These are phyloP conservation scores for Ganoderma lingzhi DNA, from an alignment of 1,284 basidiomycete genomes.

Conservation along the genomic window DNA sequence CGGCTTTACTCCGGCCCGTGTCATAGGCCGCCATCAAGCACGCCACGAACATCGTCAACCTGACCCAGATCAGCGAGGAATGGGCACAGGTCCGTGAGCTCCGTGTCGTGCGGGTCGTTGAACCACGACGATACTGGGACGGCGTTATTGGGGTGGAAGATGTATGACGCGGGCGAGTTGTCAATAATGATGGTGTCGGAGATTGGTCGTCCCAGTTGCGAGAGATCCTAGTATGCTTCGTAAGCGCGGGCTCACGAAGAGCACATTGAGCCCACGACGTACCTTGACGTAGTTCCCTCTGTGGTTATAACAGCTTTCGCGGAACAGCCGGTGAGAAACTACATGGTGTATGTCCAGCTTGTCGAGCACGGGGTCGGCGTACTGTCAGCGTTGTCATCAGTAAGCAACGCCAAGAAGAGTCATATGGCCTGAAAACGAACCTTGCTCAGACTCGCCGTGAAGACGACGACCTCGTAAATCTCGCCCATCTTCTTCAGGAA, in stretches of 20 bases:
- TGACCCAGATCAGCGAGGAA: constrained; percentile 90
- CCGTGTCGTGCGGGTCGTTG: constrained; percentile 97
- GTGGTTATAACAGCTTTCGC: constrained; percentile 99
- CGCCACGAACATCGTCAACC: constrained; percentile 92
- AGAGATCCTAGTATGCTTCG: constrained; percentile 78
- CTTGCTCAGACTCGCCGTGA: constrained; percentile 97
- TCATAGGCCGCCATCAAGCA: constrained; percentile 86
- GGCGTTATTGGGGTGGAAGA: constrained; percentile 99
- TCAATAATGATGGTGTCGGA: constrained; percentile 97
- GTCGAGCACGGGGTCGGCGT: constrained; percentile 98
- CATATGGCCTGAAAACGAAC: constrained; percentile 48
- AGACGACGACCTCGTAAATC: constrained; percentile 97
- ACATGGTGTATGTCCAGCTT: constrained; percentile 94
- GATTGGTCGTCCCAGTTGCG: constrained; percentile 94
- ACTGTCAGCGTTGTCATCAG: constrained; percentile 55
- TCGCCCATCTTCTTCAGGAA: constrained; percentile 98
- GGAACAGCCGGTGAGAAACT: constrained; percentile 95
- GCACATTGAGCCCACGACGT: constrained; percentile 45
- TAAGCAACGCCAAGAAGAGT: background rate
- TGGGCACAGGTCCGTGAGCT: constrained; percentile 93
- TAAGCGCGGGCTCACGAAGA: constrained; percentile 15
- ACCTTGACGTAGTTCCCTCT: constrained; percentile 99
- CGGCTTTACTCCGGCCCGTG: constrained; percentile 27
- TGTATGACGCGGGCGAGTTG: constrained; percentile 98
- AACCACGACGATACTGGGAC: constrained; percentile 99